These are phyloP conservation scores for Rhodosporidiobolus sp. DNA, from an alignment of 768 basidiomycete species.

Conservation along the genomic window DNA sequence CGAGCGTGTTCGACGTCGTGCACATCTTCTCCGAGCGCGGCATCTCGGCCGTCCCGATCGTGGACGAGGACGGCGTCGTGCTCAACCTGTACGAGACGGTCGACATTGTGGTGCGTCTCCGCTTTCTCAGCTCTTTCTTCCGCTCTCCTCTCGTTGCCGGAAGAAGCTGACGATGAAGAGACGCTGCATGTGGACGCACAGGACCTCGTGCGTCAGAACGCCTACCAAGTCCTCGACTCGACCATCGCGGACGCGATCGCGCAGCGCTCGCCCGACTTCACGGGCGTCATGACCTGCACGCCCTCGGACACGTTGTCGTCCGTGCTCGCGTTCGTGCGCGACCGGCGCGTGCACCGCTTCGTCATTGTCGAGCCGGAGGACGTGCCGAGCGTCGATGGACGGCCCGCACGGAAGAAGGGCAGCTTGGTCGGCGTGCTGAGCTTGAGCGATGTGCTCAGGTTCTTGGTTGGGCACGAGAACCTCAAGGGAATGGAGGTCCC, in stretches of 20 bases:
- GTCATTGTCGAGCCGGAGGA: slow-evolving; percentile 39
- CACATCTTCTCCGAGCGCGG: slow-evolving; percentile 96
- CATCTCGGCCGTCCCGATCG: slow-evolving; percentile 94
- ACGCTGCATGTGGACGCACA: slow-evolving; percentile 47
- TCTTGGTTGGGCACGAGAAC: slow-evolving; percentile 57
- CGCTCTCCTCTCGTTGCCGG: not conserved
- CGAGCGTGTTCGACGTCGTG: slow-evolving; percentile 94
- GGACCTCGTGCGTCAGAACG: slow-evolving; percentile 82
- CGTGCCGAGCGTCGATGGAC: slow-evolving; percentile 13
- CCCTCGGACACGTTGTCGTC: slow-evolving; percentile 87
- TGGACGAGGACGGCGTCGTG: slow-evolving; percentile 76
- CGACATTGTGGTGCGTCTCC: slow-evolving; percentile 78
- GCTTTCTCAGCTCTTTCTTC: not conserved
- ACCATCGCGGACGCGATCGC: slow-evolving; percentile 88
- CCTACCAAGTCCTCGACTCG: slow-evolving; percentile 91
- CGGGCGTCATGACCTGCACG: slow-evolving; percentile 93
- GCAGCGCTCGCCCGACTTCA: slow-evolving; percentile 89
- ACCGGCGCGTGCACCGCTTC: slow-evolving; percentile 86
- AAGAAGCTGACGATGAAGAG: not conserved
- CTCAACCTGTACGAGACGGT: slow-evolving; percentile 97
- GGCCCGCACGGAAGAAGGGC: slow-evolving; percentile 48
- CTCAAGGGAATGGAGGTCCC: slow-evolving; percentile 38
- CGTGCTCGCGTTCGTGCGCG: slow-evolving; percentile 83
- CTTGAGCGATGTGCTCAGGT: slow-evolving; percentile 79
- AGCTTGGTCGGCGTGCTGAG: slow-evolving; percentile 81